phyloP scores from a whole-genome alignment of 225 moss, liverwort and hornwort species.

The Neckera pumila region DNA sequence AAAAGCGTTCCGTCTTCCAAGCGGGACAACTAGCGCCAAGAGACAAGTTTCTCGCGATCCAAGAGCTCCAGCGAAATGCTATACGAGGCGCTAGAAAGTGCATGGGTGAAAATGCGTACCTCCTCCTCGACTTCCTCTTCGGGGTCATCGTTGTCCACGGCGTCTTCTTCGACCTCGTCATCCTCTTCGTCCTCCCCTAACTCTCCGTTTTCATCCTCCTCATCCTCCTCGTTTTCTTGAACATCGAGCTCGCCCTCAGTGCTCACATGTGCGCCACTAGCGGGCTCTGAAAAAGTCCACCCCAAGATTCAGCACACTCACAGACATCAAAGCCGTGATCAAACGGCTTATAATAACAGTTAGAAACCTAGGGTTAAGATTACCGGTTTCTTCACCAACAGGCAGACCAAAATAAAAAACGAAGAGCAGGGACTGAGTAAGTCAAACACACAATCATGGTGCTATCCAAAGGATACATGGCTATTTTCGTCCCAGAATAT shows the following conservation, averaged over 20 bases:
- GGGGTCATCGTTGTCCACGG: slow-evolving; percentile 42
- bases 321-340: neutral
- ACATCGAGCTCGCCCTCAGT: slow-evolving; percentile 69
- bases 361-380: neutral
- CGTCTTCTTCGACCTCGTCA: slow-evolving; percentile 45
- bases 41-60: neutral
- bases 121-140: slow-evolving; percentile 44
- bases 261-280: slow-evolving; percentile 56
- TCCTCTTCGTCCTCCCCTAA: slow-evolving; percentile 61
- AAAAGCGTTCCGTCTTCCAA: neutral
- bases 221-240: slow-evolving; percentile 64
- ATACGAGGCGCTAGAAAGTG: neutral
- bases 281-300: slow-evolving; percentile 22
- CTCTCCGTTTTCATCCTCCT: slow-evolving; percentile 69
- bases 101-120: neutral
- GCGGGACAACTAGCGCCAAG: neutral
- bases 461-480: neutral
- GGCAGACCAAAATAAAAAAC: neutral
- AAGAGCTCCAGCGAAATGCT: neutral
- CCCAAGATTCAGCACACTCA: neutral
- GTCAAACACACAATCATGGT: neutral
- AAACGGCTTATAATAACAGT: neutral
- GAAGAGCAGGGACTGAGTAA: neutral
- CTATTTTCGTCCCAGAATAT: neutral
- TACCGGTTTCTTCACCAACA: neutral